Evolutionary conservation across 2,329 filamentous ascomycete species (phyloP), one percentile per base, ranked within the genome.

Genomic region (Fusarium sp.): DNA sequence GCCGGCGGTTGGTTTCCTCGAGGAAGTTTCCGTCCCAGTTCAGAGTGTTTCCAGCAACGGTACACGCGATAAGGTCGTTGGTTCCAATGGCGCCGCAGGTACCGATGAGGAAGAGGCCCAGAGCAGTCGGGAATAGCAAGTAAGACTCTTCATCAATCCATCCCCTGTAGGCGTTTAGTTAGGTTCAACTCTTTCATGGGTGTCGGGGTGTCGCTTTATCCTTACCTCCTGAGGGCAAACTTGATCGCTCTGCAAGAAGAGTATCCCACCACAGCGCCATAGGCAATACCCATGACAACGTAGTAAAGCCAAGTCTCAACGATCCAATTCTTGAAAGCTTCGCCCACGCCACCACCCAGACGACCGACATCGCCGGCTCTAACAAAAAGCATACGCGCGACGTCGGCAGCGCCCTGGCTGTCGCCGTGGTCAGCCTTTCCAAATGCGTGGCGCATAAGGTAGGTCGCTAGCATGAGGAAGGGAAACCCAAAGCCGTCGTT

Each of bases 1-100:
- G 89, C 10, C 89, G 85, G 10, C 84, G 81, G 66, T 89, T 84
- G 0, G 87, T 84, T 77, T 91, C 89, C 6, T 83, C 83, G 4
- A 90, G 86, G 73, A 88, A 91, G n/a, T 85, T 77, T 4, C 90
- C 89, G 64, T 91, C 87, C 90, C 90, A 92, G 79, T 91, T 92
- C 54, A 92, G 80, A 14, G 85, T 85, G 74, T 85, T 88, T 8
- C 90, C 90, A 1, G 90, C 89, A 4, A 89, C 84, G 66, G 91
- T 91, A 76, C 89, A 92, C 5, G 89, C 89, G 5, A 92, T 83
- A 0, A 90, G 85, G 69, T 91, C 90, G 64, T 91, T 88, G 0
- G 88, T 89, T 14, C 89, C 89, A 18, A 91, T 83, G 24, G 85
- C 83, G 29, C 89, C 89, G 66, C 87, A 89, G 0, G 88, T 88